Percentiles rank a stretch among this genome's conserved stretches.
These are phyloP conservation scores for Ceratobasidium sp. DNA, from an alignment of 1,284 basidiomycete genomes.

Conservation along the genomic window DNA sequence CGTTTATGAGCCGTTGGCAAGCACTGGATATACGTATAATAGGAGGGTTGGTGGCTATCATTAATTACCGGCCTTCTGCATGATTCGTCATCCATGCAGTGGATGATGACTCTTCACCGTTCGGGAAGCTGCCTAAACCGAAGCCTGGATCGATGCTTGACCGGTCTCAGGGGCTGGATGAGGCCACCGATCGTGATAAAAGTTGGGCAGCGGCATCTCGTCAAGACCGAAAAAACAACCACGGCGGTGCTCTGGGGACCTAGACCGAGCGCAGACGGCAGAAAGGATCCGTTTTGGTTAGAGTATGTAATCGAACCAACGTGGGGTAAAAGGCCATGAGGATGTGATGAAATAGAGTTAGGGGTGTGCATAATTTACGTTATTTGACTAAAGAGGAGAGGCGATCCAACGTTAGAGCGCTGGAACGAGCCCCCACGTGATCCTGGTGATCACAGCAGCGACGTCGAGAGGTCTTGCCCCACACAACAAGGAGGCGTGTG, in stretches of 20 bases:
- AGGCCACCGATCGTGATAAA: slow-evolving; percentile 37
- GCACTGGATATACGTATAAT: too few relatives aligned
- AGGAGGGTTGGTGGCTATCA: too few relatives aligned
- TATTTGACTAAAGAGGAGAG: neutral
- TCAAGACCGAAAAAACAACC: slow-evolving; percentile 24
- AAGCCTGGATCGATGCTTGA: slow-evolving; percentile 20
- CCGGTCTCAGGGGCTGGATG: slow-evolving; percentile 21
- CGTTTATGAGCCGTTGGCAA: too few relatives aligned
- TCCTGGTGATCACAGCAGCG: too few relatives aligned
- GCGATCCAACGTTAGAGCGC: too few relatives aligned
- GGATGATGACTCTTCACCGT: too few relatives aligned
- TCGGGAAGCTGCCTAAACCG: slow-evolving; percentile 9
- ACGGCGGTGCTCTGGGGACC: slow-evolving; percentile 26
- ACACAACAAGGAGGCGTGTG: too few relatives aligned
- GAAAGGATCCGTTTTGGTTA: slow-evolving; percentile 33
- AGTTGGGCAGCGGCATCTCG: slow-evolving; percentile 34
- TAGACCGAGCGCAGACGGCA: slow-evolving; percentile 22
- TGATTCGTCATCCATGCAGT: too few relatives aligned
- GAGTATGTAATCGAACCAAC: slow-evolving; percentile 27
- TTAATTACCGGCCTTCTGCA: too few relatives aligned
- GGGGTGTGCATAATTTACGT: slow-evolving; percentile 35
- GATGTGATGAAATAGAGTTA: slow-evolving; percentile 34
- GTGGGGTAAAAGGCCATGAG: slow-evolving; percentile 34
- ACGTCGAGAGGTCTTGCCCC: too few relatives aligned
- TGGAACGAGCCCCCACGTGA: too few relatives aligned